Evolutionary conservation across 1,284 basidiomycete species (phyloP).

Genomic region (Rhodotorula sp.): DNA sequence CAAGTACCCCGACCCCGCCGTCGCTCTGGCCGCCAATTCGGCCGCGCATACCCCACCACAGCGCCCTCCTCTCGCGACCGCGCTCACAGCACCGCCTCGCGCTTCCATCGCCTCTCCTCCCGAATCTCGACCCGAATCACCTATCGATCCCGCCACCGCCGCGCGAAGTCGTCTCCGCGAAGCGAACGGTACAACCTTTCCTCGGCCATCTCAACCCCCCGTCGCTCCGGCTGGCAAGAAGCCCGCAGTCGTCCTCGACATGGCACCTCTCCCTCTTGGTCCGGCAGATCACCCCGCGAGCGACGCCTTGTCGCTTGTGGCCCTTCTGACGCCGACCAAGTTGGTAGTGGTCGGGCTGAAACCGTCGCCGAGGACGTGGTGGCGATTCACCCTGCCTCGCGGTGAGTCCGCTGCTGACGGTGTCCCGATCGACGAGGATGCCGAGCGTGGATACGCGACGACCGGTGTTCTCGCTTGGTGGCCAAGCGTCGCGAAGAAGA

Average conservation of each 20-base stretch:
- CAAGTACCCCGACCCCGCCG: conserved; percentile 64
- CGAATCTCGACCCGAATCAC: not conserved
- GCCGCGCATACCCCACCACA: conserved; percentile 15
- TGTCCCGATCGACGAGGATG: conserved; percentile 51
- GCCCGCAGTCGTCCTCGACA: conserved; percentile 68
- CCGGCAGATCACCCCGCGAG: conserved; percentile 66
- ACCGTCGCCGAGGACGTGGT: conserved; percentile 90
- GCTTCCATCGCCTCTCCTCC: conserved; percentile 42
- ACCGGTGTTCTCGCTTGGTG: conserved; percentile 24
- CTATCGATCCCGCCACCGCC: not conserved
- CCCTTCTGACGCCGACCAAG: conserved; percentile 84
- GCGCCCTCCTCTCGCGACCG: not conserved
- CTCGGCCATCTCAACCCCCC: not conserved
- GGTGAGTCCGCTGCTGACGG: conserved; percentile 49
- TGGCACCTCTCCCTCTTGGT: conserved; percentile 81
- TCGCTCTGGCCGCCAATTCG: conserved; percentile 22
- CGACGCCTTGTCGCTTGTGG: conserved; percentile 80
- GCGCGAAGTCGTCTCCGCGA: not conserved
- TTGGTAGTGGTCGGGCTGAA: conserved; percentile 90
- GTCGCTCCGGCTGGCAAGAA: conserved; percentile 46
- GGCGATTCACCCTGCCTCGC: conserved; percentile 66
- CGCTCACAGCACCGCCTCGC: conserved; percentile 1
- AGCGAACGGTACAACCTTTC: not conserved
- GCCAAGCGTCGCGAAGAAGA: conserved; percentile 12
- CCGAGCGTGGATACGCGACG: conserved; percentile 7